A percentile compares a stretch with the other conserved stretches of the same genome.
phyloP scores from a whole-genome alignment of 768 basidiomycete genomes.

The Arthromyces matolae region DNA sequence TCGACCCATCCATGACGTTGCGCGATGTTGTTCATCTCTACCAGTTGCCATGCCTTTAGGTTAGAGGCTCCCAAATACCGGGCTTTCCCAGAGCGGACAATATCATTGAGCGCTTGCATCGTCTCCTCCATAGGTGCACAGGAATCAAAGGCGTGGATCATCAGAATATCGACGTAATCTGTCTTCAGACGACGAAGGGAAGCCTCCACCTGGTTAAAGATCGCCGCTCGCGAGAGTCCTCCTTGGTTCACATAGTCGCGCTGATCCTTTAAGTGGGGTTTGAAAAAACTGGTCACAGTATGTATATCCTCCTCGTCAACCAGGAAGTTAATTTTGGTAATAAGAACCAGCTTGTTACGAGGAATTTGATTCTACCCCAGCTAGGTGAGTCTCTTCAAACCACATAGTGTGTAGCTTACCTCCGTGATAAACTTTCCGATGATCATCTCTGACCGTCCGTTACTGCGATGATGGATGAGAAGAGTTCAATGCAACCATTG shows the following conservation, averaged over 20 bases:
- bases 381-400: too few species aligned
- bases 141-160: conserved; percentile 38
- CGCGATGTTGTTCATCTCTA: conserved; percentile 41
- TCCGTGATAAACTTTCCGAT: neutral
- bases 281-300: neutral
- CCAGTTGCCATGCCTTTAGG: conserved; percentile 43
- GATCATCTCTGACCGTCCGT: neutral
- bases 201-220: conserved; percentile 30
- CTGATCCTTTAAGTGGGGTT: neutral
- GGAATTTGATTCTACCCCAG: conserved; percentile 8
- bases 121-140: conserved; percentile 35
- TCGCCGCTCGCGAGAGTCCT: conserved; percentile 20
- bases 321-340: conserved; percentile 1
- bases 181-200: conserved; percentile 26
- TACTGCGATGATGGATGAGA: too few species aligned
- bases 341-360: conserved; percentile 4
- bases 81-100: conserved; percentile 38
- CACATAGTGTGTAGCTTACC: neutral
- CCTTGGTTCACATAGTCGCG: conserved; percentile 18
- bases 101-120: conserved; percentile 44
- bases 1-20: conserved; percentile 42
- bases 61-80: conserved; percentile 47
- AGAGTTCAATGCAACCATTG: too few species aligned
- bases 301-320: conserved; percentile 3
- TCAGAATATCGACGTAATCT: conserved; percentile 31